These are phyloP conservation scores for Aphanomyces euteiches DNA, from an alignment of 352 stramenopile species.

Conservation along the genomic window DNA sequence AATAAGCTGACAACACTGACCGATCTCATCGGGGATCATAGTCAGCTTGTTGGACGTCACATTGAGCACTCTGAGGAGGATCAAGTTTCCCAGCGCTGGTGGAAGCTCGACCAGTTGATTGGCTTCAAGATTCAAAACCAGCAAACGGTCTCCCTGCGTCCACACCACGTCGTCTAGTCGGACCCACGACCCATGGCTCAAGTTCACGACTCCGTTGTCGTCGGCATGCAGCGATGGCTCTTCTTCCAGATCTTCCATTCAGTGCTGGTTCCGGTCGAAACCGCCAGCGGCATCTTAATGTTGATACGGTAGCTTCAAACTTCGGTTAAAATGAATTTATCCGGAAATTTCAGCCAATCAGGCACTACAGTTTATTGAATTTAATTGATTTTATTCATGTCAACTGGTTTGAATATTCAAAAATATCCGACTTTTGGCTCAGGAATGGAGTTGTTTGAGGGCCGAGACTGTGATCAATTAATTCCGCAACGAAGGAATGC, in stretches of 20 bases:
- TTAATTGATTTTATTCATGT: too few relatives aligned
- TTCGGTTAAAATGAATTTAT: too few relatives aligned
- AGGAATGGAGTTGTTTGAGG: too few relatives aligned
- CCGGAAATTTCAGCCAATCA: too few relatives aligned
- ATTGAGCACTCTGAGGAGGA: constrained; percentile 60
- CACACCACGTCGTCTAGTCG: constrained; percentile 77
- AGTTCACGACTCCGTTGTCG: constrained; percentile 63
- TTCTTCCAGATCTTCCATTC: constrained; percentile 75
- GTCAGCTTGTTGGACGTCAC: constrained; percentile 58
- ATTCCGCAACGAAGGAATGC: too few relatives aligned
- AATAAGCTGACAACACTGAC: constrained; percentile 57
- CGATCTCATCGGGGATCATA: constrained; percentile 51
- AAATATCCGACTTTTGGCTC: too few relatives aligned
- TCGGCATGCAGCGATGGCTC: constrained; percentile 51
- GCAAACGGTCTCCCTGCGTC: constrained; percentile 54
- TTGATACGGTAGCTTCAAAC: background rate
- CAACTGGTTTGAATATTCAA: too few relatives aligned
- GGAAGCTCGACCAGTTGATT: constrained; percentile 70
- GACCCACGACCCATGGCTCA: constrained; percentile 76
- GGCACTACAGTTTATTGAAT: too few relatives aligned
- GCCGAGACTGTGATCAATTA: too few relatives aligned
- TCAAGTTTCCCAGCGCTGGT: constrained; percentile 54
- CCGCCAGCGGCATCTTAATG: background rate
- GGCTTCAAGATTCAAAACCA: constrained; percentile 63
- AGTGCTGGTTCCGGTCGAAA: background rate